Evolutionary conservation across 495 filamentous ascomycete genomes (phyloP).

Genomic region (Daldinia bambusicola): DNA sequence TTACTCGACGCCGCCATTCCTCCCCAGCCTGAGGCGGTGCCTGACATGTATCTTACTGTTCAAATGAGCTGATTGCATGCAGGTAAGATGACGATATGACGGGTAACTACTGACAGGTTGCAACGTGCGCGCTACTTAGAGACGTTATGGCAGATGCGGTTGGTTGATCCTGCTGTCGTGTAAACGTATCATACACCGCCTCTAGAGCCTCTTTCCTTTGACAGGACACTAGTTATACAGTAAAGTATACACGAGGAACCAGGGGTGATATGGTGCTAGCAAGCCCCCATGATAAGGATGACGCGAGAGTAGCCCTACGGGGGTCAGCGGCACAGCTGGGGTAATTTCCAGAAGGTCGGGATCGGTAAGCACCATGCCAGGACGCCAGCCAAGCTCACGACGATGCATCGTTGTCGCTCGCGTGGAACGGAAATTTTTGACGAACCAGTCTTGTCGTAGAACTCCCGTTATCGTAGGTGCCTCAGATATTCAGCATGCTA

Average conservation of each 20-base stretch:
- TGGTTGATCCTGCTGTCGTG: slow-evolving; percentile 33
- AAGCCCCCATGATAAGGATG: slow-evolving; percentile 22
- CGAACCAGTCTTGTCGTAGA: slow-evolving; percentile 6
- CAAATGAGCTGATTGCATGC: slow-evolving; percentile 32
- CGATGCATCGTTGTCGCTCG: slow-evolving; percentile 5
- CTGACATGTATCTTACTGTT: slow-evolving; percentile 15
- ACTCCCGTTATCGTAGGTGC: neutral
- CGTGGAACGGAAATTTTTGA: neutral
- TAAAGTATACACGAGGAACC: slow-evolving; percentile 13
- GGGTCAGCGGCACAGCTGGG: slow-evolving; percentile 7
- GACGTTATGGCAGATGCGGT: slow-evolving; percentile 3
- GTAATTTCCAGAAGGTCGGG: slow-evolving; percentile 9
- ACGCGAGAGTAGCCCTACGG: slow-evolving; percentile 24
- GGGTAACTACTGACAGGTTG: slow-evolving; percentile 1
- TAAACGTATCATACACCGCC: slow-evolving; percentile 41
- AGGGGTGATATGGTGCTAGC: slow-evolving; percentile 28
- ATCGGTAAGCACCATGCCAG: slow-evolving; percentile 14
- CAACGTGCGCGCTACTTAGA: slow-evolving; percentile 22
- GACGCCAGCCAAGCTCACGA: slow-evolving; percentile 7
- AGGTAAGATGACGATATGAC: slow-evolving; percentile 8
- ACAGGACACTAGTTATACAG: neutral
- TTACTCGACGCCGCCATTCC: slow-evolving; percentile 24
- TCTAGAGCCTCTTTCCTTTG: slow-evolving; percentile 11
- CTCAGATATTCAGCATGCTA: neutral
- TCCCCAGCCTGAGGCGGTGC: slow-evolving; percentile 9